Conservation (phyloP, 1,284 basidiomycete species). For the Austroboletus niveus region DNA sequence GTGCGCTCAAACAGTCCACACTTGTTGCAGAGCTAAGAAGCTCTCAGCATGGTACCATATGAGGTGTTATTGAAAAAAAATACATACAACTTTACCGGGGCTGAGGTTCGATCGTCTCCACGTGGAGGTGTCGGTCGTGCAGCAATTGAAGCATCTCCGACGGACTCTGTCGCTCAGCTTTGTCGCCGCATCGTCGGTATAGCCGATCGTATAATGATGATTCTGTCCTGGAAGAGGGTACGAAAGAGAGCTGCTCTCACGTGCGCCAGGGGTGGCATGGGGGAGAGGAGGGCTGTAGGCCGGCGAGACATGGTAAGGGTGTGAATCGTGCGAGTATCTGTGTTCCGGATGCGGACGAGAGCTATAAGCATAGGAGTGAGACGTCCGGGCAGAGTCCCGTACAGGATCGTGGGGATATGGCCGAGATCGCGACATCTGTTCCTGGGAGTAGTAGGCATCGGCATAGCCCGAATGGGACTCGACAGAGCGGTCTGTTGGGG, state of each 20-base stretch:
- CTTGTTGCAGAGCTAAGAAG: constrained; percentile 75
- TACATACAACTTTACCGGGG: constrained; percentile 75
- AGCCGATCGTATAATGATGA: constrained; percentile 44
- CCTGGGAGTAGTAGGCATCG: constrained; percentile 33
- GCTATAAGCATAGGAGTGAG: constrained; percentile 32
- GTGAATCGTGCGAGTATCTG: constrained; percentile 33
- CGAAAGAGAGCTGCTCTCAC: constrained; percentile 25
- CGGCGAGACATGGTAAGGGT: constrained; percentile 28
- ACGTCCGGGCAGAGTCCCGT: constrained; percentile 32
- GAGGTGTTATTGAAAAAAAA: constrained; percentile 1
- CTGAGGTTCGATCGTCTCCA: constrained; percentile 75
- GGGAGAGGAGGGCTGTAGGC: constrained; percentile 29
- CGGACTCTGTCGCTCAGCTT: constrained; percentile 75
- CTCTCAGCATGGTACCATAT: constrained; percentile 11
- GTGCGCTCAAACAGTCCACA: constrained; percentile 82
- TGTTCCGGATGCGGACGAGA: constrained; percentile 29
- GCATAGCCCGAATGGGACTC: constrained; percentile 30
- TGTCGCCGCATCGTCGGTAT: constrained; percentile 73
- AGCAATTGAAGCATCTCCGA: constrained; percentile 76
- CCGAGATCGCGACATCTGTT: constrained; percentile 31
- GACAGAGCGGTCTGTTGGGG: constrained; percentile 26
- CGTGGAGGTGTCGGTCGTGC: constrained; percentile 80
- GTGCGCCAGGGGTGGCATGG: constrained; percentile 18
- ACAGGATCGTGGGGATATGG: constrained; percentile 37
- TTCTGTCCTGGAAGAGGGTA: constrained; percentile 39